A percentile compares a stretch with the other conserved stretches of the same genome.
Evolutionary conservation across 257 asterid species (phyloP).

Genomic region (Solanum phureja): DNA sequence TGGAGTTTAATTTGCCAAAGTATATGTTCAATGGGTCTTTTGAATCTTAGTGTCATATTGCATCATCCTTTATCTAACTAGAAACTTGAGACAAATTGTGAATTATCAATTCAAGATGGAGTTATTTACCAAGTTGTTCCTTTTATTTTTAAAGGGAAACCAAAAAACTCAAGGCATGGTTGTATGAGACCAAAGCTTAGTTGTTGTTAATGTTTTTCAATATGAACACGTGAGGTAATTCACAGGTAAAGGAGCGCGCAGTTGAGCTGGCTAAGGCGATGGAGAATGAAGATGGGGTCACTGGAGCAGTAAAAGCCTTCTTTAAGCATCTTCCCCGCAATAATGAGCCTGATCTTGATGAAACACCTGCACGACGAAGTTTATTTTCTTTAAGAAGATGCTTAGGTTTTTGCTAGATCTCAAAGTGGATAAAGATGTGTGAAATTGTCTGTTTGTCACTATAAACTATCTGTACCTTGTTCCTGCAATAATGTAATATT

Average conservation of each 20-base stretch:
- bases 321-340: conserved; percentile 70
- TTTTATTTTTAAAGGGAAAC: neutral
- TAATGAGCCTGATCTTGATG: conserved; percentile 31
- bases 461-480: neutral
- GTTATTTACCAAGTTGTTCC: neutral
- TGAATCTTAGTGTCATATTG: neutral
- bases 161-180: neutral
- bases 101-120: neutral
- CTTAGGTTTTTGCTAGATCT: conserved; percentile 73
- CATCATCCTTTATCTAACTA: neutral
- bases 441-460: neutral
- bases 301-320: conserved; percentile 91
- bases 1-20: neutral
- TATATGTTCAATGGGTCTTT: neutral
- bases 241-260: conserved; percentile 86
- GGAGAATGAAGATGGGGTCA: conserved; percentile 92
- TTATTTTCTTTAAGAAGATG: conserved; percentile 57
- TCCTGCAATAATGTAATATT: neutral
- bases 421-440: neutral
- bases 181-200: neutral
- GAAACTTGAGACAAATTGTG: neutral
- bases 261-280: conserved; percentile 77
- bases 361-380: conserved; percentile 33
- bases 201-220: neutral
- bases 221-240: conserved; percentile 5